These are phyloP conservation scores for Choricystis sp. DNA, from an alignment of 139 green algal species.

Conservation along the genomic window DNA sequence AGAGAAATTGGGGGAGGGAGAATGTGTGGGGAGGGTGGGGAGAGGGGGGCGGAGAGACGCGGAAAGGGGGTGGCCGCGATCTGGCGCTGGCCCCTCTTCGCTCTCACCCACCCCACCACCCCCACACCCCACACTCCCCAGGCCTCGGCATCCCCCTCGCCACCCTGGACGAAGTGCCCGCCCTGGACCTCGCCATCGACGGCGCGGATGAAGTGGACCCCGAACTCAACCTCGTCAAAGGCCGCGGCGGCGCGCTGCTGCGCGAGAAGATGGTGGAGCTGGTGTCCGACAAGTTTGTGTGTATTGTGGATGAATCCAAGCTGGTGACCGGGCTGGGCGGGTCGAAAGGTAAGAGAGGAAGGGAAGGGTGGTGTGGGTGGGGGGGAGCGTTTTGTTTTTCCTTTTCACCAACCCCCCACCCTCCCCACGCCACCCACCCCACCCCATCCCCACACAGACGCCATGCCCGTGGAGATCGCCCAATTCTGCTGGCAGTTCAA, in stretches of 20 bases:
- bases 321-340: conserved; percentile 71
- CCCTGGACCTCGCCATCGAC: conserved; percentile 95
- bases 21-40: too few relatives aligned
- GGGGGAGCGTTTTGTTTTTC: not conserved
- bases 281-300: conserved; percentile 85
- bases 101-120: not conserved
- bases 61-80: too few relatives aligned
- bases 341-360: conserved; percentile 44
- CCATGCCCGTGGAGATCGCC: conserved; percentile 97
- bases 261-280: conserved; percentile 99
- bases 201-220: conserved; percentile 95
- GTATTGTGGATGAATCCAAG: conserved; percentile 99
- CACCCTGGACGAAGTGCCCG: conserved; percentile 83
- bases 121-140: conserved; percentile 1
- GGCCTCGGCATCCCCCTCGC: conserved; percentile 88
- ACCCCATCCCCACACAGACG: conserved; percentile 13
- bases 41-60: too few relatives aligned
- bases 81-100: not conserved
- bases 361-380: not conserved
- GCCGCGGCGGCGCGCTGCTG: conserved; percentile 87
- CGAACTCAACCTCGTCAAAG: conserved; percentile 94
- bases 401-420: not conserved
- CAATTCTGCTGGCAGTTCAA: conserved; percentile 97
- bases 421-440: not conserved
- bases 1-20: too few relatives aligned